Evolutionary conservation across 345 rosid genomes (phyloP), one percentile per base, ranked within the genome.

Genomic region (Salix brachista): DNA sequence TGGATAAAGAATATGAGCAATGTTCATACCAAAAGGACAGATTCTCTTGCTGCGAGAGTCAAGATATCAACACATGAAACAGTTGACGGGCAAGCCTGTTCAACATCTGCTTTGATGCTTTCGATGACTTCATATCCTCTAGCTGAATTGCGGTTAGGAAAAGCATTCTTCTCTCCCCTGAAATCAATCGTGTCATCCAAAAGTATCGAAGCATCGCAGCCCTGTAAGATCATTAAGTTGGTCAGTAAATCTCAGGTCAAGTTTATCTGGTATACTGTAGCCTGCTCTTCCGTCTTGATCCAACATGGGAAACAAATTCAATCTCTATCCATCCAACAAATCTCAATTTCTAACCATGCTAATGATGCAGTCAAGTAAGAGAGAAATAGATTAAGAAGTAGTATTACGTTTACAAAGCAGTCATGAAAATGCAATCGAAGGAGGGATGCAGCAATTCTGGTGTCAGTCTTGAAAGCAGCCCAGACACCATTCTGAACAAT

Each of bases 361-460:
- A 44, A 44, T 16, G 48, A 21, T 36, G 39, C n/a, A 37, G 14
- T 19, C 61, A 72, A 48, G 62, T 18, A 44, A 69, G 44, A 78
- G 54, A 30, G 48, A 12, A 19, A 67, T 26, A 14, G 71, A 37
- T 67, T 36, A 19, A 71, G 21, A 12, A 34, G 36, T 30, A 37
- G 44, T 6, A 23, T 18, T 41, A 92, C 98, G 78, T 92, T 90
- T 36, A 94, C 93, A 36, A 94, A 88, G 72, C 98, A 94, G 60
- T 94, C 97, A 65, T 92, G 98, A 37, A 92, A 92, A 80, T 92
- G 96, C 77, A 94, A 74, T 4, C 97, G 90, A 18, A 94, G 98
- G 75, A 94, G 93, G 50, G 97, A 94, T 0, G 98, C 98, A 62
- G 92, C 92, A 12, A 94, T 88, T 82, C 98, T 85, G 60, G 85